Evolutionary conservation across 768 basidiomycete species (phyloP), one percentile per base, ranked within the genome.

Genomic region (Piloderma croceum): DNA sequence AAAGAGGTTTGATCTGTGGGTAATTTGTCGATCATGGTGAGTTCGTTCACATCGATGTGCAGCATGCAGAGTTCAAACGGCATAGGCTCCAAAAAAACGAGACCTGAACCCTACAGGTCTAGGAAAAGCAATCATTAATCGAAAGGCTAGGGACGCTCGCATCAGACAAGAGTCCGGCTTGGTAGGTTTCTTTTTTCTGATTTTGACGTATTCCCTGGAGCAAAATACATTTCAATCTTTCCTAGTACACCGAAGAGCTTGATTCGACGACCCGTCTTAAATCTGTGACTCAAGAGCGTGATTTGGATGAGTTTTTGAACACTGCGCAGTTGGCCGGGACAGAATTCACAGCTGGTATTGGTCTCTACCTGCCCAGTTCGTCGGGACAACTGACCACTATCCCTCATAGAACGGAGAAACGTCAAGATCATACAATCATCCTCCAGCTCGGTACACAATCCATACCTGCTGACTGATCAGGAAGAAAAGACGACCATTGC

Each of bases 61-160:
- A n/a, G n/a, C n/a, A n/a, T n/a, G n/a, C n/a, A n/a, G n/a, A n/a
- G n/a, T n/a, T n/a, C n/a, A n/a, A n/a, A n/a, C n/a, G n/a, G n/a
- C n/a, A n/a, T n/a, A 81, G 80, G 66, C 81, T 46, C 70, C 75
- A 19, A 84, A 73, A 61, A 61, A 69, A 31, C 75, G 68, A 58
- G 75, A 80, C 51, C 70, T 56, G 13, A 87, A 88, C 58, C 70
- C 81, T 1, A 83, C 82, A 47, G 96, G 96, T 11, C 72, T 99
- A 20, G 96, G 96, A 24, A 76, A 90, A 45, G 93, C 96, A 20
- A 90, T 99, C 57, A 96, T 97, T 58, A 98, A 99, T 54, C 81
- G 79, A 49, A 82, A 85, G 64, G 76, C 76, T 13, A 87, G 88
- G 58, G 88, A 89, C 68, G 82, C 83, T 22, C 71, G 71, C 31